These are phyloP conservation scores for Eimeria sp. DNA, from an alignment of 169 alveolate species.

Conservation along the genomic window DNA sequence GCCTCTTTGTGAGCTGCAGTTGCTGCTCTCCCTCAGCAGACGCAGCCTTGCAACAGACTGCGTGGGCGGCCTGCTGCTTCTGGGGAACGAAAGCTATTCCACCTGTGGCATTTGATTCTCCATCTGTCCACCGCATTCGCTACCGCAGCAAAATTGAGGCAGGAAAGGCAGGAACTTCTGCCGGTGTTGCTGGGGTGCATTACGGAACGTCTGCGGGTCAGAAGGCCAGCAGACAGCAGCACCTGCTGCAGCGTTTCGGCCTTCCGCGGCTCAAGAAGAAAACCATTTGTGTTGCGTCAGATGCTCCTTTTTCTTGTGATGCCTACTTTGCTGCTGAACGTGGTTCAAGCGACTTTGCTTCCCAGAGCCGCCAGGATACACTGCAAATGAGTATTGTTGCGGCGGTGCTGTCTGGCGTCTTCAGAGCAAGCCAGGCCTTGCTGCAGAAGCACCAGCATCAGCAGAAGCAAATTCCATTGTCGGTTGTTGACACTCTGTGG, in stretches of 20 bases:
- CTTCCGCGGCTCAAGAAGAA: constrained; percentile 43
- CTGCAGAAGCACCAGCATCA: constrained; percentile 40
- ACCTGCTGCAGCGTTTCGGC: constrained; percentile 65
- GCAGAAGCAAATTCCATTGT: constrained; percentile 25
- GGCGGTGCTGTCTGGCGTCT: constrained; percentile 46
- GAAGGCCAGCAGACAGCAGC: constrained; percentile 45
- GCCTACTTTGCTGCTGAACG: constrained; percentile 28
- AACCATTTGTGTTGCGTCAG: background rate
- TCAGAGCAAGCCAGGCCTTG: background rate
- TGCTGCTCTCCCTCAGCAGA: background rate
- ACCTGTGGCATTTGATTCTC: background rate
- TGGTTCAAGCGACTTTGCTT: background rate
- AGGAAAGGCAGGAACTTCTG: background rate
- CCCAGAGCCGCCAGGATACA: background rate
- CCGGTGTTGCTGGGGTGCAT: background rate
- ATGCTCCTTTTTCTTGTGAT: background rate
- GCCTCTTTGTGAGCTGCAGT: constrained; percentile 15
- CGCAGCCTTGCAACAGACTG: constrained; percentile 44
- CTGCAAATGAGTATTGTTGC: constrained; percentile 8
- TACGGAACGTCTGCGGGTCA: background rate
- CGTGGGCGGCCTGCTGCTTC: constrained; percentile 56
- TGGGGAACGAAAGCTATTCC: constrained; percentile 36
- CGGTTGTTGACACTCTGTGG: constrained; percentile 56
- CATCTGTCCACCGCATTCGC: background rate
- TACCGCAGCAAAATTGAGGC: background rate